Percentiles rank a stretch among this genome's conserved stretches.
phyloP scores from a whole-genome alignment of 1,284 basidiomycete species.

The Neolentinus lepideus region DNA sequence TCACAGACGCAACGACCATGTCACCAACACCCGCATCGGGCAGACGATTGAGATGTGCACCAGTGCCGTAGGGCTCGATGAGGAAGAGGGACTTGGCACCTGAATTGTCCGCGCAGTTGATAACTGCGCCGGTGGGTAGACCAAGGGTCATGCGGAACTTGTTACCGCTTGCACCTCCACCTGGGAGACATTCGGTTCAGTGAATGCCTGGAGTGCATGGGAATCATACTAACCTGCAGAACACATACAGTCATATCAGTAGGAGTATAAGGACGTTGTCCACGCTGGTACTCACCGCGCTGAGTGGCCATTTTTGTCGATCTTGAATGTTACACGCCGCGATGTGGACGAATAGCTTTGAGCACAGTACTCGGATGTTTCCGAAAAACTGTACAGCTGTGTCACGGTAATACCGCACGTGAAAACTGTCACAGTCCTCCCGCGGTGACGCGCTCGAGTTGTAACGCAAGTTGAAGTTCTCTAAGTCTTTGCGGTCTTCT shows the following conservation, averaged over 20 bases:
- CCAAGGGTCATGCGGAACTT: conserved; percentile 97
- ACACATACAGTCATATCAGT: not conserved
- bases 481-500: too few relatives aligned
- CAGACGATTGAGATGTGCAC: conserved; percentile 94
- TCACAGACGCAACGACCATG: conserved; percentile 98
- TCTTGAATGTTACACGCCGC: not conserved
- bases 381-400: not conserved
- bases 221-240: not conserved
- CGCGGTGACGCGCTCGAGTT: too few relatives aligned
- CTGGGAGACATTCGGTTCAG: conserved; percentile 12
- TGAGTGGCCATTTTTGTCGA: not conserved
- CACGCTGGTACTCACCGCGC: not conserved
- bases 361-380: not conserved
- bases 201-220: not conserved
- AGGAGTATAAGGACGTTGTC: not conserved
- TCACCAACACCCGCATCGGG: conserved; percentile 98
- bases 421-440: not conserved
- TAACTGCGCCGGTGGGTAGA: conserved; percentile 96
- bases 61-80: conserved; percentile 90
- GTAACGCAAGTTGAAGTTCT: too few relatives aligned
- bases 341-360: not conserved
- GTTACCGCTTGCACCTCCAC: conserved; percentile 64
- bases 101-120: conserved; percentile 99
- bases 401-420: not conserved
- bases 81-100: conserved; percentile 95